These are phyloP conservation scores for Penicillium sp. DNA, from an alignment of 2,329 filamentous ascomycete species.

Conservation along the genomic window DNA sequence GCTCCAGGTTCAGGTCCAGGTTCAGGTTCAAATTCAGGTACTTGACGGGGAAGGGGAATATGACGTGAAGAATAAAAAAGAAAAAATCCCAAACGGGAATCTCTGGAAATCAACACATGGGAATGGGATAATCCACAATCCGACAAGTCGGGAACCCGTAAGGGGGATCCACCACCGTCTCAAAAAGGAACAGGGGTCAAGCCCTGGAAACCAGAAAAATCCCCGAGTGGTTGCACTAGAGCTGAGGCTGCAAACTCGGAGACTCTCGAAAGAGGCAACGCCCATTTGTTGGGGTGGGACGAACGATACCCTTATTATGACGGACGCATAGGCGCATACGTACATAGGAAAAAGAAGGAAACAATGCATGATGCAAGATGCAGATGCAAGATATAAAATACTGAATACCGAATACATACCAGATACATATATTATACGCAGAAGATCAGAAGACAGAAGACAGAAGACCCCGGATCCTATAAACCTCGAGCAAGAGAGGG, in stretches of 20 bases:
- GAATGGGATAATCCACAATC: background rate
- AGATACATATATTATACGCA: too few species aligned
- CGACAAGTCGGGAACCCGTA: constrained; percentile 14
- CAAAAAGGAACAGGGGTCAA: constrained; percentile 13
- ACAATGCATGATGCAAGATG: background rate
- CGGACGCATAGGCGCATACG: too few species aligned
- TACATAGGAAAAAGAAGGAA: too few species aligned
- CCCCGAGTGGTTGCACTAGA: constrained; percentile 21
- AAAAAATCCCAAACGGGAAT: constrained; percentile 1
- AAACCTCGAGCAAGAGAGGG: background rate
- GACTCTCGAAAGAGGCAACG: constrained; percentile 10
- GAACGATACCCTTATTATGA: background rate
- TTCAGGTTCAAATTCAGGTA: too few species aligned
- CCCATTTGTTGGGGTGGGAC: constrained; percentile 8
- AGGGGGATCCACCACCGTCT: constrained; percentile 13
- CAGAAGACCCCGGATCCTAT: background rate
- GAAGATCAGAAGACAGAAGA: too few species aligned
- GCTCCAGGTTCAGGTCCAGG: too few species aligned
- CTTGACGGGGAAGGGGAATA: too few species aligned
- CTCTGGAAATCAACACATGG: constrained; percentile 6
- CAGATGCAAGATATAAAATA: background rate
- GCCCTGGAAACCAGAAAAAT: constrained; percentile 23
- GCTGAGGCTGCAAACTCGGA: constrained; percentile 15
- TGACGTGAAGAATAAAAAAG: background rate
- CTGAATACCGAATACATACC: too few species aligned